Evolutionary conservation across 805 yeast species (phyloP), one percentile per base, ranked within the genome.

Genomic region (Saccharomyces eubayanus): DNA sequence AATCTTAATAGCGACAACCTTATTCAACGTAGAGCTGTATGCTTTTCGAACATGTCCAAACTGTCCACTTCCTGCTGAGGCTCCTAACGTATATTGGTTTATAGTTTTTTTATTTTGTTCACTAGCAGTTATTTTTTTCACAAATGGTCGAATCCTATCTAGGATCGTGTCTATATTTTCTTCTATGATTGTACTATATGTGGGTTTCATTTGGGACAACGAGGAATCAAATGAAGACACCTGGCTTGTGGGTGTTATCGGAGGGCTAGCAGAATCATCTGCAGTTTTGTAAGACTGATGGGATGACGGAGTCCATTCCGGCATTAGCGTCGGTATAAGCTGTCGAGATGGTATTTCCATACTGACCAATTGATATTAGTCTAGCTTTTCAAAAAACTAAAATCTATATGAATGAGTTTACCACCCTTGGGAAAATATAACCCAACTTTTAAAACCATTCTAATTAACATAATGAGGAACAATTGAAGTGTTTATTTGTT

Each of bases 11-110:
- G 73, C 73, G 1, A 65, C 64, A 0, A 58, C 21, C 6, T 50
- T 50, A 3, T 50, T 52, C 12, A 31, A 40, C 3, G 55, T 52
- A 16, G 53, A 29, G 1, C 51, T 28, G 6, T 57, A 48, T 4
- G 67, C 68, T 51, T 62, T 61, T 47, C 62, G 66, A 1, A 69
- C 71, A 50, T 66, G 64, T 5, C 71, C 70, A 56, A 59, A 68
- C 53, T 68, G 71, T 2, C 72, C 72, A 24, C 52, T 55, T 1
- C 72, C 72, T 10, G 67, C 50, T 11, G 58, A 50, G 5, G 59
- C 49, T 0, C 57, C 61, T 14, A 66, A 30, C 9, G 53, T 50
- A 46, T 58, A 63, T 27, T 54, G 55, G 20, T 62, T 62, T 29
- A 63, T 55, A n/a, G 55, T 16, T 11, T 30, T 52, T 6, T 36